Evolutionary conservation across 345 rosid genomes (phyloP), one percentile per base, ranked within the genome.

Genomic region (Aquilaria malaccensis): DNA sequence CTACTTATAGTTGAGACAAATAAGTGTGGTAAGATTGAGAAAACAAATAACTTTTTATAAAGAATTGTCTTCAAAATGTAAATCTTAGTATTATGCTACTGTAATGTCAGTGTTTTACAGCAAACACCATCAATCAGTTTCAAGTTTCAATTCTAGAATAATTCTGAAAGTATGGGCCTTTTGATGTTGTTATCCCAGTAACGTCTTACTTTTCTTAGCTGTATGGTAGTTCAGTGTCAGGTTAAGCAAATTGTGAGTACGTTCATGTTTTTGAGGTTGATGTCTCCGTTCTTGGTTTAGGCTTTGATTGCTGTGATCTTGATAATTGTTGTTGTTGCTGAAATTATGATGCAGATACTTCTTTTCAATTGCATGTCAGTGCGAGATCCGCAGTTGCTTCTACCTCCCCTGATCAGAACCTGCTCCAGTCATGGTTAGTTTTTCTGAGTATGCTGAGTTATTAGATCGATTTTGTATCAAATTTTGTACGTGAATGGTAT

Each of bases 341-440:
- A 9, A 37, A 37, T 37, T 4, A 37, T 37, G 43, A 37, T 37
- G 43, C 43, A 91, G 98, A 80, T 91, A 80, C 88, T 91, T 61
- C 73, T 91, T 52, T 91, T 91, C 79, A 74, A 74, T 61, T 74
- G 77, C 31, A 74, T 74, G 75, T 74, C 92, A 4, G 95, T 90
- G 58, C 84, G 97, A 64, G 97, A 90, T 62, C 97, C 97, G 50
- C 75, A 79, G 74, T 67, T 85, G 45, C 86, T 87, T 31, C 83
- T 90, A 63, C 95, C 97, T 37, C 67, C 46, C 69, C 73, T 90
- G 49, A 61, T 67, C 73, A 77, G 77, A 58, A 75, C 80, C 45
- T 91, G 98, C 62, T 76, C 89, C 68, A 96, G 98, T 86, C 84
- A 30, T 45, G 52, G 43, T 37, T 37, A 70, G 43, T 37, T 37